phyloP scores from a whole-genome alignment of 73 alveolate genomes.

The Stentor coeruleus region DNA sequence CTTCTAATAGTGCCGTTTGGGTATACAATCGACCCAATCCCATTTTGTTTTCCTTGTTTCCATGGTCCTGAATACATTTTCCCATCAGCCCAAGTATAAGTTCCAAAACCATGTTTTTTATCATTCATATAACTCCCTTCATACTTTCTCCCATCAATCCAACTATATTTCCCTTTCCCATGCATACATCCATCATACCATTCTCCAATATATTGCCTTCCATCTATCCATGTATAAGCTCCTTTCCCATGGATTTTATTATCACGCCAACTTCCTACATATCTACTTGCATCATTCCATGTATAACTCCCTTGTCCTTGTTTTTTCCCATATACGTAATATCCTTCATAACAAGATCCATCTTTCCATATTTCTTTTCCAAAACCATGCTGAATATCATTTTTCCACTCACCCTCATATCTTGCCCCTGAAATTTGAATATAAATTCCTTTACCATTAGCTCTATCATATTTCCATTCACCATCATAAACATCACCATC shows the following conservation, averaged over 20 bases:
- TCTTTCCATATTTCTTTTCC: slow-evolving; percentile 22
- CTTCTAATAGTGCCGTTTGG: slow-evolving; percentile 29
- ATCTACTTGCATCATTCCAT: slow-evolving; percentile 37
- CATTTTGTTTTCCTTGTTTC: slow-evolving; percentile 63
- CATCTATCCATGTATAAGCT: slow-evolving; percentile 51
- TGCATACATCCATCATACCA: slow-evolving; percentile 47
- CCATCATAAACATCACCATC: slow-evolving; percentile 26
- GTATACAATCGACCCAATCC: slow-evolving; percentile 43
- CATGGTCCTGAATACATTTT: slow-evolving; percentile 52
- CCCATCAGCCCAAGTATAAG: slow-evolving; percentile 73
- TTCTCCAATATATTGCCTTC: slow-evolving; percentile 61
- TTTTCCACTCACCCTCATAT: slow-evolving; percentile 22
- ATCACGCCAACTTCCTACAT: slow-evolving; percentile 53
- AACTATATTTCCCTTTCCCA: slow-evolving; percentile 29
- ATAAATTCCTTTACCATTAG: slow-evolving; percentile 42
- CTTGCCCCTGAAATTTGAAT: slow-evolving; percentile 5
- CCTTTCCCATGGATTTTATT: slow-evolving; percentile 67
- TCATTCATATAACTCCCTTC: slow-evolving; percentile 37
- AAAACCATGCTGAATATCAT: slow-evolving; percentile 23
- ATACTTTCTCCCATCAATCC: slow-evolving; percentile 9
- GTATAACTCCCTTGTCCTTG: slow-evolving; percentile 43
- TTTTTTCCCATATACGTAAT: slow-evolving; percentile 38
- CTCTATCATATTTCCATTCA: slow-evolving; percentile 32
- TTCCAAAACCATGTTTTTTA: slow-evolving; percentile 72
- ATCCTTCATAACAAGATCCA: slow-evolving; percentile 27